Base-by-base conservation (phyloP, 208 protist genomes). In the Leishmania turanica region DNA sequence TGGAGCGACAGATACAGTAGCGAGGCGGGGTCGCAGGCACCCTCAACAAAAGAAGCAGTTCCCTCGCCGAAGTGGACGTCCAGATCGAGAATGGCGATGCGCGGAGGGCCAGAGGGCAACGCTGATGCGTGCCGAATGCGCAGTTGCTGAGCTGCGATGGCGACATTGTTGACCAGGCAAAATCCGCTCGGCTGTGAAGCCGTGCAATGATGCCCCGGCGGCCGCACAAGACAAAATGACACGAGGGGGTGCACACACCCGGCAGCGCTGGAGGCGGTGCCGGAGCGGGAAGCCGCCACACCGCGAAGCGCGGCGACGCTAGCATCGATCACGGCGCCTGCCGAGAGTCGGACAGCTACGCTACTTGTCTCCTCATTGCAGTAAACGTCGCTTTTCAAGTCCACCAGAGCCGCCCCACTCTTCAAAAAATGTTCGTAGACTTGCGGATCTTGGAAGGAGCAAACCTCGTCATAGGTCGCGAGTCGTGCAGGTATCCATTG, bases 51-150 rank as follows among this genome's bases (percentile, higher is more conserved):
- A n/a, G 89, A 81, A 34, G 97, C 93, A 15, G 92, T 98, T 37
- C 96, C 97, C 83, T 98, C 97, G 37, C 96, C 97, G 78, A 98
- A 97, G 81, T 98, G 97, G 8, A 99, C 90, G 81, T 99, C 97
- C 77, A 97, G 86, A 75, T 98, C 96, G 21, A 98, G 65, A 66
- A 98, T 96, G 0, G 91, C 89, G 77, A 98, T 88, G 24, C 87
- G 87, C 27, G 82, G 81, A 27, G 78, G 49, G 34, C 81, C 72
- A 34, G 62, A 62, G 65, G 75, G 49, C 27, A 72, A 60, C 40
- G 66, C 62, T 3, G 81, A 31, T 15, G 40, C 40, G 60, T 80
- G 58, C 15, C 79, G 77, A 34, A 73, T 31, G 45, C 90, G 87
- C 53, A 96, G 70, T 68, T 91, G 85, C 64, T 80, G 70, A 17